These are phyloP conservation scores for Lipomyces anomalus DNA, from an alignment of 805 yeast species.

Conservation along the genomic window DNA sequence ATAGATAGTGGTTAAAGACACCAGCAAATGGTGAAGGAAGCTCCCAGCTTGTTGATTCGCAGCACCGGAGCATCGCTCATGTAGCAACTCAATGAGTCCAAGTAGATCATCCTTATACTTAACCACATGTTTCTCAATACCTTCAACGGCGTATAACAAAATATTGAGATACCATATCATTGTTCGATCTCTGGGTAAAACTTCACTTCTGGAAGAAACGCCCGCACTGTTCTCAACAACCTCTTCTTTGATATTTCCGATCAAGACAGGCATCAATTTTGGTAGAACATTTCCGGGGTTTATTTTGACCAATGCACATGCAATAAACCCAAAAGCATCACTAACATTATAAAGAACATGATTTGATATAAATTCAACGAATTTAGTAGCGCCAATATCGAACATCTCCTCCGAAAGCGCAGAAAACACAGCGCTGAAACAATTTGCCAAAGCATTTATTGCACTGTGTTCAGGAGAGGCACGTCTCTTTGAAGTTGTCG, in stretches of 20 bases:
- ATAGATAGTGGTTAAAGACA: constrained; percentile 52
- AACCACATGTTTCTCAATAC: constrained; percentile 52
- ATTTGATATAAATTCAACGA: constrained; percentile 49
- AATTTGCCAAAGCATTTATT: constrained; percentile 34
- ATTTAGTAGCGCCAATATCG: constrained; percentile 27
- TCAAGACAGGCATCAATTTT: constrained; percentile 41
- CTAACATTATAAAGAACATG: constrained; percentile 54
- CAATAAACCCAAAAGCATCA: constrained; percentile 62
- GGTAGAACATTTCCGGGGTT: constrained; percentile 48
- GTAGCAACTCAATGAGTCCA: constrained; percentile 42
- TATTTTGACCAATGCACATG: constrained; percentile 65
- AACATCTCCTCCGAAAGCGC: constrained; percentile 31
- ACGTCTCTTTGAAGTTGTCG: constrained; percentile 39
- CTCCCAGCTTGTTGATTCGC: constrained; percentile 57
- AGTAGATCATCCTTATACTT: constrained; percentile 42
- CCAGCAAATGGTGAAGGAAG: constrained; percentile 60
- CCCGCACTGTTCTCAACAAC: constrained; percentile 79
- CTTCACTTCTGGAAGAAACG: constrained; percentile 53
- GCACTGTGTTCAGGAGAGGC: constrained; percentile 45
- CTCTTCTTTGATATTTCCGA: constrained; percentile 55
- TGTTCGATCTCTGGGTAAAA: constrained; percentile 71
- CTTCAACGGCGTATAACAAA: constrained; percentile 63
- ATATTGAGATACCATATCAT: constrained; percentile 66
- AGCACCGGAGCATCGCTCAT: constrained; percentile 54
- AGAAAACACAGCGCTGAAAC: constrained; percentile 36